Conservation (phyloP, 2,329 filamentous ascomycete genomes). For the Tolypocladium endophyticum region DNA sequence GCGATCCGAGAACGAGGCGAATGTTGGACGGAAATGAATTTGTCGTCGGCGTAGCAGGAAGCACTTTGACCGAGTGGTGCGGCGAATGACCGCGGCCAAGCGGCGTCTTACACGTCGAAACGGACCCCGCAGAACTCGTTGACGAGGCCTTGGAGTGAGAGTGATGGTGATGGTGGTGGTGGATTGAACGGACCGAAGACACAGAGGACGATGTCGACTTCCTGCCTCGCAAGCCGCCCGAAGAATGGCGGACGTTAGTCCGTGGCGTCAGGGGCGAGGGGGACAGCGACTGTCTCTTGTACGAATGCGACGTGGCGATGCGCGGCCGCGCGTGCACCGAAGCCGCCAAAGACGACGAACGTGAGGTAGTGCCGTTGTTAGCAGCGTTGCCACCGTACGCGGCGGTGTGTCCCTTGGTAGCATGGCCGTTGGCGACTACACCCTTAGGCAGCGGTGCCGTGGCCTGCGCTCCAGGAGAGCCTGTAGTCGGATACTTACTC, state of each 20-base stretch:
- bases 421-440: slow-evolving; percentile 40
- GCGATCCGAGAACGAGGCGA: slow-evolving; percentile 59
- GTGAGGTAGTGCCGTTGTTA: slow-evolving; percentile 10
- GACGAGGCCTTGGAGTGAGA: slow-evolving; percentile 91
- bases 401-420: slow-evolving; percentile 15
- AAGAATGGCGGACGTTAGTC: slow-evolving; percentile 74
- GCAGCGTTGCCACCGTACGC: slow-evolving; percentile 7
- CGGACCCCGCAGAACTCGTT: slow-evolving; percentile 71
- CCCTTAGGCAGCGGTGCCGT: slow-evolving; percentile 39
- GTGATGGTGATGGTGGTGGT: slow-evolving; percentile 73
- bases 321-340: slow-evolving; percentile 17
- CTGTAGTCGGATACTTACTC: slow-evolving; percentile 40
- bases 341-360: slow-evolving; percentile 12
- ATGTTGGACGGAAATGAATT: slow-evolving; percentile 75
- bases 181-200: slow-evolving; percentile 84
- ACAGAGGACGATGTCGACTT: slow-evolving; percentile 96
- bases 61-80: slow-evolving; percentile 87
- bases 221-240: slow-evolving; percentile 72
- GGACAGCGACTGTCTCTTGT: slow-evolving; percentile 70
- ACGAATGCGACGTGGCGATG: slow-evolving; percentile 26
- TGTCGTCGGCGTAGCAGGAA: slow-evolving; percentile 75
- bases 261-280: slow-evolving; percentile 83
- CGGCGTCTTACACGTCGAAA: slow-evolving; percentile 59
- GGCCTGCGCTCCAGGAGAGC: slow-evolving; percentile 21
- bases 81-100: slow-evolving; percentile 60